A percentile compares a stretch with the other conserved stretches of the same genome.
phyloP scores from a whole-genome alignment of 1,139 yeast genomes.

The Saccharomyces hybrid region DNA sequence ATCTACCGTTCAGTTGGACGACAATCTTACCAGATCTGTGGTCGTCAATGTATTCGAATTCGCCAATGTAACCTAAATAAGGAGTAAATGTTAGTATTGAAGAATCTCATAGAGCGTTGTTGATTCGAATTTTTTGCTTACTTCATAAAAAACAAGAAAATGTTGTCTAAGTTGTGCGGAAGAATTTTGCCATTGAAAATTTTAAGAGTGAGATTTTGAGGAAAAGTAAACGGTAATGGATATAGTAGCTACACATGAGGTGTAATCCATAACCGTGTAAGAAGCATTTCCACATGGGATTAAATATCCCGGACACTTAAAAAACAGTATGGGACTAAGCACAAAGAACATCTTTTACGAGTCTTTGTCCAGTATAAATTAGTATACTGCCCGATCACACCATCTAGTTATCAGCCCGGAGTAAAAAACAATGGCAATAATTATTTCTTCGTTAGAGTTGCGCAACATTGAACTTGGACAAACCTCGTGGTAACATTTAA shows the following conservation, averaged over 20 bases:
- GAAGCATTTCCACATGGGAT: constrained; percentile 52
- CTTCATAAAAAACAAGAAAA: background rate
- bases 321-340: constrained; percentile 89
- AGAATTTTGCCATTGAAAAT: background rate
- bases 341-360: background rate
- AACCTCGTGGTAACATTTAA: background rate
- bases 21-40: constrained; percentile 99
- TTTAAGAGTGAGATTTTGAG: constrained; percentile 41
- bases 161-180: background rate
- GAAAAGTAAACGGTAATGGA: constrained; percentile 60
- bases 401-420: constrained; percentile 98
- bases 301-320: constrained; percentile 87
- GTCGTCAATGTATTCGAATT: constrained; percentile 96
- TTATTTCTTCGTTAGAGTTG: background rate
- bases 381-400: constrained; percentile 59
- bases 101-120: background rate
- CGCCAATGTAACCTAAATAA: constrained; percentile 81
- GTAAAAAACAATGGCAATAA: background rate
- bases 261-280: constrained; percentile 52
- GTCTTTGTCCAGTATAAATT: constrained; percentile 7
- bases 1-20: constrained; percentile 93
- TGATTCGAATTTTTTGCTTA: background rate
- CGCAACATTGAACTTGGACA: background rate
- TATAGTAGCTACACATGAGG: constrained; percentile 6
- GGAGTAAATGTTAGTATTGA: constrained; percentile 29